phyloP scores from a whole-genome alignment of 495 filamentous ascomycete genomes.

The Paragyromitra xinjiangensis region DNA sequence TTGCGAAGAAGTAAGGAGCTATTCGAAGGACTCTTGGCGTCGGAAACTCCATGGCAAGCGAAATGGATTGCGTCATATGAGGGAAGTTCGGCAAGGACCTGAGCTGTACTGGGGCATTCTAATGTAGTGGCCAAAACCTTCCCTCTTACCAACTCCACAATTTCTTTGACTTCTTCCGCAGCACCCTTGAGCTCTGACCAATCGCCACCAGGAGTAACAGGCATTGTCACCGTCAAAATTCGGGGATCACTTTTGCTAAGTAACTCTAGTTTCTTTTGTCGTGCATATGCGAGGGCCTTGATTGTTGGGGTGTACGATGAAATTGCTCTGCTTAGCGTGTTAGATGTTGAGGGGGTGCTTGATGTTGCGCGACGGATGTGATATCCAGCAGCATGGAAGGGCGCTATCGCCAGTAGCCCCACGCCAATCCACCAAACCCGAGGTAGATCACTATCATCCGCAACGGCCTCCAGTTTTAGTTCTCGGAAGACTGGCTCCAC shows the following conservation, averaged over 20 bases:
- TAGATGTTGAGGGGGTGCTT: slow-evolving; percentile 14
- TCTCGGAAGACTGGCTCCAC: slow-evolving; percentile 32
- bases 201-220: slow-evolving; percentile 32
- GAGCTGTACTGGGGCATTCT: neutral
- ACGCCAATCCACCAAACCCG: slow-evolving; percentile 1
- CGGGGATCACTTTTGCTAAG: slow-evolving; percentile 1
- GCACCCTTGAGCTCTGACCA: slow-evolving; percentile 12
- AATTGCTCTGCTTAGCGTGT: slow-evolving; percentile 34
- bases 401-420: neutral
- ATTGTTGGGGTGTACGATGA: slow-evolving; percentile 54
- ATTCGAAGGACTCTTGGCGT: slow-evolving; percentile 37
- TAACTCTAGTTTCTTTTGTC: slow-evolving; percentile 12
- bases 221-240: slow-evolving; percentile 46
- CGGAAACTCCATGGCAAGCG: slow-evolving; percentile 49
- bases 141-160: neutral
- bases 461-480: neutral
- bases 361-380: slow-evolving; percentile 7
- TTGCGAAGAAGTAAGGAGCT: slow-evolving; percentile 39
- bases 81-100: slow-evolving; percentile 17
- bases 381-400: slow-evolving; percentile 40
- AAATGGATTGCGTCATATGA: slow-evolving; percentile 44
- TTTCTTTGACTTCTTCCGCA: slow-evolving; percentile 3
- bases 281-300: slow-evolving; percentile 36
- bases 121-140: neutral
- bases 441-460: slow-evolving; percentile 1